phyloP scores from a whole-genome alignment of 2,329 filamentous ascomycete genomes.

The Alternaria viburni region DNA sequence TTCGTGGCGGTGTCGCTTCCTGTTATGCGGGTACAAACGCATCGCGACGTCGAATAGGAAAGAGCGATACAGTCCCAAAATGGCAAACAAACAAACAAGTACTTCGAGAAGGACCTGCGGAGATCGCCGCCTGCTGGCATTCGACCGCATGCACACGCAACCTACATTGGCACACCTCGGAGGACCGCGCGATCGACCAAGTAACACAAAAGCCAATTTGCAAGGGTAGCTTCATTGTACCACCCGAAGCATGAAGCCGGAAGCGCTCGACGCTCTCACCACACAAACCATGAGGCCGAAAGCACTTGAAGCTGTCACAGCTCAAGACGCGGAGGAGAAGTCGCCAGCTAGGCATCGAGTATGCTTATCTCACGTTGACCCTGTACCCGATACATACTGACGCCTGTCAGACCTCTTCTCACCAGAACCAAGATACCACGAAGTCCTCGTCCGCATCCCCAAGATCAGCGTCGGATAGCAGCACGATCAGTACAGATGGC shows the following conservation, averaged over 20 bases:
- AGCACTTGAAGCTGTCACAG: constrained; percentile 21
- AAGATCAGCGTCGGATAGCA: constrained; percentile 14
- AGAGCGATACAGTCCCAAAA: not conserved
- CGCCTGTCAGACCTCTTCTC: not conserved
- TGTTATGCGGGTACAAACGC: not conserved
- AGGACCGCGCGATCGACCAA: not conserved
- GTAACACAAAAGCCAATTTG: not conserved
- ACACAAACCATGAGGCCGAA: constrained; percentile 23
- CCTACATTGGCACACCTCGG: not conserved
- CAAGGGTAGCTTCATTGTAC: not conserved
- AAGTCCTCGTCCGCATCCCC: not conserved
- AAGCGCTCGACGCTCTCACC: constrained; percentile 25
- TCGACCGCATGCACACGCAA: not conserved
- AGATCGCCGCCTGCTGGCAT: not conserved
- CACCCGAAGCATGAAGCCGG: constrained; percentile 14
- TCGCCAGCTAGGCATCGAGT: constrained; percentile 6
- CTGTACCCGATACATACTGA: not conserved
- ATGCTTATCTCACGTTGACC: not conserved
- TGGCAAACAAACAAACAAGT: constrained; percentile 1
- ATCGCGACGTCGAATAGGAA: not conserved
- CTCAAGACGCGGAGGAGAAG: not conserved
- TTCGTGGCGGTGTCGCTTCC: constrained; percentile 12
- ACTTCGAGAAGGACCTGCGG: not conserved
- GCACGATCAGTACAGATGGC: constrained; percentile 12
- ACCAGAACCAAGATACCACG: not conserved